Base-by-base conservation (phyloP, 768 basidiomycete species). In the Pulveroboletus sp. region DNA sequence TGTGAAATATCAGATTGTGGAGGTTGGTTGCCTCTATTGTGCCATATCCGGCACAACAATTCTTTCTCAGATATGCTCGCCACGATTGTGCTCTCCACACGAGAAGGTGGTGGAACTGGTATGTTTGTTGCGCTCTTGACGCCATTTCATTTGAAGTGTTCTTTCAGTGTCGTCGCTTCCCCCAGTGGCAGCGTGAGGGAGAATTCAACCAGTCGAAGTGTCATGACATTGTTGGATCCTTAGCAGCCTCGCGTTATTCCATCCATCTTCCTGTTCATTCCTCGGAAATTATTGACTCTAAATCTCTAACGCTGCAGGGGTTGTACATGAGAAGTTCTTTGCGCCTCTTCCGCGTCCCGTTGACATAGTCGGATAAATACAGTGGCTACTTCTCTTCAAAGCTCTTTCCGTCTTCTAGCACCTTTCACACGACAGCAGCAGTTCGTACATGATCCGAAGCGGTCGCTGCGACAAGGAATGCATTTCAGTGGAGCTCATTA, bases 1-100 rank as follows among this genome's bases (percentile, higher is more conserved):
- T 63, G 64, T 62, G 64, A 62, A 64, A 54, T 57, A 60, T 40
- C 36, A 40, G 36, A 37, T 49, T 50, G 53, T 61, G 63, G 62
- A 55, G 38, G 30, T 50, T 53, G 46, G 34, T 38, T 47, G 46
- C 48, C 42, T 44, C 47, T 23, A 63, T 65, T 59, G 59, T 62
- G 39, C 59, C 49, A 52, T 59, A 53, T 50, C 30, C 32, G 57
- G 58, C 39, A 45, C 49, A 23, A 43, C 22, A 22, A 32, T 40
- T 55, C 62, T 62, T 63, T 46, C 6, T 53, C 54, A n/a, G n/a
- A n/a, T n/a, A n/a, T n/a, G n/a, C n/a, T n/a, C n/a, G n/a, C n/a
- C n/a, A n/a, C n/a, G n/a, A n/a, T n/a, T n/a, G n/a, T n/a, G n/a
- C 47, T 45, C 47, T 52, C 39, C 59, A 52, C 53, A 49, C 22